A percentile compares a stretch with the other conserved stretches of the same genome.
Evolutionary conservation across 345 rosid species (phyloP).

Genomic region (Gossypioides kirkii): DNA sequence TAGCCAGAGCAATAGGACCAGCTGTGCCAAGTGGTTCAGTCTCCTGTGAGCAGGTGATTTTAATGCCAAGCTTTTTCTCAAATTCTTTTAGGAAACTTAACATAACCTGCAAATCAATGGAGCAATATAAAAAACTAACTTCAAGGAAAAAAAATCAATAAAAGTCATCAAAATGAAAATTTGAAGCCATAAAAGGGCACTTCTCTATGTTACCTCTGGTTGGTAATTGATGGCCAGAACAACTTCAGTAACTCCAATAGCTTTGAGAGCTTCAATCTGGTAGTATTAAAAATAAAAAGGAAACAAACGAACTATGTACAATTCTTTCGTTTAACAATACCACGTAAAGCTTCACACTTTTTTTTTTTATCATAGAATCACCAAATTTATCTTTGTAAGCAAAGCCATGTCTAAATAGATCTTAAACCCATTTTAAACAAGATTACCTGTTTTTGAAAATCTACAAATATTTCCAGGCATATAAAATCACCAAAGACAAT

Average conservation of each 20-base stretch:
- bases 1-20: constrained; percentile 76
- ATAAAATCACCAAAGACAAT: neutral
- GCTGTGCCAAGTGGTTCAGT: constrained; percentile 87
- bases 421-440: neutral
- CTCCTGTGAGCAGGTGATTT: constrained; percentile 76
- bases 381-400: neutral
- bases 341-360: neutral
- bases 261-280: constrained; percentile 79
- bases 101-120: constrained; percentile 43
- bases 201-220: constrained; percentile 45
- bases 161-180: neutral
- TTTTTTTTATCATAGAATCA: neutral
- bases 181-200: neutral
- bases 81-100: constrained; percentile 65
- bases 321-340: neutral
- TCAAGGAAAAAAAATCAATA: neutral
- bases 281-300: neutral
- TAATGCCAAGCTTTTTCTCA: constrained; percentile 68
- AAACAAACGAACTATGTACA: neutral
- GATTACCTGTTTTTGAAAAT: neutral
- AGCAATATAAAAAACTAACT: neutral
- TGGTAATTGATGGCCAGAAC: constrained; percentile 79
- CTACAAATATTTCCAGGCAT: neutral
- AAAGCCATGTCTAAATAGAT: neutral
- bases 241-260: constrained; percentile 70